phyloP scores from a whole-genome alignment of 208 protist genomes.

The Acanthamoeba sp. region DNA sequence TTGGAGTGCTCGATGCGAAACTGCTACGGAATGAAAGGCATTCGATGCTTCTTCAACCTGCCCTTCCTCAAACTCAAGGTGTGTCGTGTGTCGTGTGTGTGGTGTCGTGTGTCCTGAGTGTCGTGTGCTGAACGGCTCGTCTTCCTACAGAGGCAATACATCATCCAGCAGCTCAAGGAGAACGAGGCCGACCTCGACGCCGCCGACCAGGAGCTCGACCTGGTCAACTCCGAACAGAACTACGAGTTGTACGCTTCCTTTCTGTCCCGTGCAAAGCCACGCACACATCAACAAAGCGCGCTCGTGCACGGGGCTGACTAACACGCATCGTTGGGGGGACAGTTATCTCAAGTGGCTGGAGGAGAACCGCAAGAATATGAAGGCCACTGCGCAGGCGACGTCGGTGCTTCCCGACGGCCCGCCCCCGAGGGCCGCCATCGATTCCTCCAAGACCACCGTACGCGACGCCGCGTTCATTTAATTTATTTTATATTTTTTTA shows the following conservation, averaged over 20 bases:
- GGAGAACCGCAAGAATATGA: conserved; percentile 50
- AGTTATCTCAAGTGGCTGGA: conserved; percentile 75
- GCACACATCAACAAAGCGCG: not conserved
- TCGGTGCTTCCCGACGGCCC: conserved; percentile 1
- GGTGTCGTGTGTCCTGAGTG: not conserved
- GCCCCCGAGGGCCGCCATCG: not conserved
- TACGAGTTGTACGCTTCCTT: conserved; percentile 61
- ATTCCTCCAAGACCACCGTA: conserved; percentile 24
- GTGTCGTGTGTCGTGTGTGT: not conserved
- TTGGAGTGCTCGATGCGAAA: conserved; percentile 83
- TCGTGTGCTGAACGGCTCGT: not conserved
- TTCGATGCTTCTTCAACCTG: conserved; percentile 82
- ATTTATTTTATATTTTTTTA: not conserved
- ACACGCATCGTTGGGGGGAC: not conserved
- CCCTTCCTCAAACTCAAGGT: conserved; percentile 81
- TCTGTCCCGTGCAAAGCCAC: too few relatives aligned
- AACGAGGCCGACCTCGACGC: conserved; percentile 62
- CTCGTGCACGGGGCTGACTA: not conserved
- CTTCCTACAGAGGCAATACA: not conserved
- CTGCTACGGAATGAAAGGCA: conserved; percentile 77
- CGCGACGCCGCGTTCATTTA: not conserved
- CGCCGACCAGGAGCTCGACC: conserved; percentile 55
- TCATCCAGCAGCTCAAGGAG: conserved; percentile 66
- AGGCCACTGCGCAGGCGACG: conserved; percentile 3
- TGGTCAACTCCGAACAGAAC: conserved; percentile 60